Evolutionary conservation across 1,284 basidiomycete genomes (phyloP).

Genomic region (Sporisorium reilianum): DNA sequence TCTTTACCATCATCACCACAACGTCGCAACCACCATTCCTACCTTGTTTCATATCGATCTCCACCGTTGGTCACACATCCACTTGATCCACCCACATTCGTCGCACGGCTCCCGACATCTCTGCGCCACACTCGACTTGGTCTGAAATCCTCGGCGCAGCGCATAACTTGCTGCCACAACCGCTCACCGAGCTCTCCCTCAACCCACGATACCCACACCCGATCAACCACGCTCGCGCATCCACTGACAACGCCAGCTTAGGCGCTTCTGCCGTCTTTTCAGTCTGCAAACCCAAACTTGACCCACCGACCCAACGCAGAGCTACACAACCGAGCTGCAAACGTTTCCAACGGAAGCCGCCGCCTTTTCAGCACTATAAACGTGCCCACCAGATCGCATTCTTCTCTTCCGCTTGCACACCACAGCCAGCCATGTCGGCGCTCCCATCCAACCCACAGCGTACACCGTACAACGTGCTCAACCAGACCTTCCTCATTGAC

Average conservation of each 20-base stretch:
- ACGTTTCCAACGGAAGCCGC: not conserved
- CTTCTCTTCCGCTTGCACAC: not conserved
- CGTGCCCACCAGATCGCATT: too few relatives aligned
- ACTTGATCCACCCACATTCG: not conserved
- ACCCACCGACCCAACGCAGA: not conserved
- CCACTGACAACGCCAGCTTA: not conserved
- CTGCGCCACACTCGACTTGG: not conserved
- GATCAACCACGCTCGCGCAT: not conserved
- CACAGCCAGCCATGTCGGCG: conserved; percentile 22
- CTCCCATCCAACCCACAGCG: conserved; percentile 36
- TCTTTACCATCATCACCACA: not conserved
- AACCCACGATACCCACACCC: conserved; percentile 15
- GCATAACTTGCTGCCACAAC: too few relatives aligned
- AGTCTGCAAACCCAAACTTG: too few relatives aligned
- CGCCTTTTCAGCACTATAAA: too few relatives aligned
- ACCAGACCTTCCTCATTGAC: conserved; percentile 67
- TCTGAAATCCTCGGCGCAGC: too few relatives aligned
- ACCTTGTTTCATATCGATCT: not conserved
- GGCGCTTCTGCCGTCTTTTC: not conserved
- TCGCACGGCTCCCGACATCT: not conserved
- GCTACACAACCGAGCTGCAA: not conserved
- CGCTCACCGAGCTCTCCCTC: not conserved
- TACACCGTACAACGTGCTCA: conserved; percentile 62
- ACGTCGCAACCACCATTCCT: not conserved
- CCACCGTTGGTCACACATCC: too few relatives aligned